Conservation (phyloP, 108 stramenopile species). For the Fistulifera pelliculosa region DNA sequence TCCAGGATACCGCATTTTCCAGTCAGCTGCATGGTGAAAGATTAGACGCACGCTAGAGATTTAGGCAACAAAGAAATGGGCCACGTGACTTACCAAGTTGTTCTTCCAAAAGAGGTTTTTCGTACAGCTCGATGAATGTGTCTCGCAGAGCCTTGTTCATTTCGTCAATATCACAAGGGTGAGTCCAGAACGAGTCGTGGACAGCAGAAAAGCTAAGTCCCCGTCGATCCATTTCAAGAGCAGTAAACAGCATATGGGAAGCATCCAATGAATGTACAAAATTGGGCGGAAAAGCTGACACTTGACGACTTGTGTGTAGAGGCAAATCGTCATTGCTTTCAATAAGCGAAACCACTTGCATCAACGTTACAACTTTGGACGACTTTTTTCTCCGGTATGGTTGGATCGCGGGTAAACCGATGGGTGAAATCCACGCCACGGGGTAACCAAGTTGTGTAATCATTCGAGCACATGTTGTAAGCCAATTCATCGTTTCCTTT, state of each 20-base stretch:
- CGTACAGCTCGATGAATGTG: constrained; percentile 92
- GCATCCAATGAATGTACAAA: constrained; percentile 98
- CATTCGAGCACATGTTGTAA: constrained; percentile 75
- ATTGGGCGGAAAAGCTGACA: constrained; percentile 98
- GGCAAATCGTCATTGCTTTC: constrained; percentile 83
- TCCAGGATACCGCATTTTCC: constrained; percentile 89
- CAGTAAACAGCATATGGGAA: constrained; percentile 99
- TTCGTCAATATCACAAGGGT: constrained; percentile 77
- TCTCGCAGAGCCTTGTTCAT: constrained; percentile 91
- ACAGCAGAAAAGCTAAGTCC: constrained; percentile 95
- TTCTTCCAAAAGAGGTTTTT: constrained; percentile 83
- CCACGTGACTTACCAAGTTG: no score
- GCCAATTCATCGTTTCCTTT: constrained; percentile 95
- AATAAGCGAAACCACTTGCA: constrained; percentile 79
- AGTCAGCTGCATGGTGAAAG: constrained; percentile 36
- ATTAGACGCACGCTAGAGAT: no score
- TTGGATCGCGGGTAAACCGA: constrained; percentile 96
- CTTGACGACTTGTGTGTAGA: constrained; percentile 75
- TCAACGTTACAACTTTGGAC: constrained; percentile 80
- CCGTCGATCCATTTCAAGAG: constrained; percentile 86
- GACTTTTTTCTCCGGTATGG: constrained; percentile 84
- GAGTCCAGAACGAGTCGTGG: constrained; percentile 99
- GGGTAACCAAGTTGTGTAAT: constrained; percentile 86
- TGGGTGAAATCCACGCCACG: constrained; percentile 97
- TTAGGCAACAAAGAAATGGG: no score